Conservation (phyloP, 495 filamentous ascomycete genomes). For the Lichenothelia convexa region DNA sequence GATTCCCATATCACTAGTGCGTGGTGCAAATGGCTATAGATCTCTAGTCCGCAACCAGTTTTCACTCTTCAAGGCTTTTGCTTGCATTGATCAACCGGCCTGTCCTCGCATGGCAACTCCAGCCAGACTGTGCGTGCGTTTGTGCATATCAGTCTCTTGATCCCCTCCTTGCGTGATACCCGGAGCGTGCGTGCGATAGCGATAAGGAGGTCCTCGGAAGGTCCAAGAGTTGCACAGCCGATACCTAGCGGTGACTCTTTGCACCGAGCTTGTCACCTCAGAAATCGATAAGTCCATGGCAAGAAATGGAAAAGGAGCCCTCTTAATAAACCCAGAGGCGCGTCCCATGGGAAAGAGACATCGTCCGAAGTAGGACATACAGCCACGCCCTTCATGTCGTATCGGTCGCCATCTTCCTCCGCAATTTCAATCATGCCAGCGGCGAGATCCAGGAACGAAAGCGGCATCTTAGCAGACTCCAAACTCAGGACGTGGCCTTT, state of each 20-base stretch:
- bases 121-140: too few species aligned
- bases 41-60: not conserved
- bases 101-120: too few species aligned
- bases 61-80: not conserved
- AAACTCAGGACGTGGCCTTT: conserved; percentile 25
- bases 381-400: conserved; percentile 21
- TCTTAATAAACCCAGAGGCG: conserved; percentile 9
- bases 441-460: conserved; percentile 28
- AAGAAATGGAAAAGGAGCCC: conserved; percentile 20
- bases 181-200: too few species aligned
- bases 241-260: too few species aligned
- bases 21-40: not conserved
- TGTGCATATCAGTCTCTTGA: too few species aligned
- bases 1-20: not conserved
- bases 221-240: too few species aligned
- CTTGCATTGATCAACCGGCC: not conserved
- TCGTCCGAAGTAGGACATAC: conserved; percentile 14
- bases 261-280: too few species aligned
- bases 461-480: conserved; percentile 16
- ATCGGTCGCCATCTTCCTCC: conserved; percentile 18
- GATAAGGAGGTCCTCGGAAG: too few species aligned
- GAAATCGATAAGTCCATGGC: conserved; percentile 18
- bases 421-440: conserved; percentile 32
- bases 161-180: too few species aligned
- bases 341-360: conserved; percentile 9